Conservation (phyloP, 2,329 filamentous ascomycete genomes). For the Seiridium cupressi region DNA sequence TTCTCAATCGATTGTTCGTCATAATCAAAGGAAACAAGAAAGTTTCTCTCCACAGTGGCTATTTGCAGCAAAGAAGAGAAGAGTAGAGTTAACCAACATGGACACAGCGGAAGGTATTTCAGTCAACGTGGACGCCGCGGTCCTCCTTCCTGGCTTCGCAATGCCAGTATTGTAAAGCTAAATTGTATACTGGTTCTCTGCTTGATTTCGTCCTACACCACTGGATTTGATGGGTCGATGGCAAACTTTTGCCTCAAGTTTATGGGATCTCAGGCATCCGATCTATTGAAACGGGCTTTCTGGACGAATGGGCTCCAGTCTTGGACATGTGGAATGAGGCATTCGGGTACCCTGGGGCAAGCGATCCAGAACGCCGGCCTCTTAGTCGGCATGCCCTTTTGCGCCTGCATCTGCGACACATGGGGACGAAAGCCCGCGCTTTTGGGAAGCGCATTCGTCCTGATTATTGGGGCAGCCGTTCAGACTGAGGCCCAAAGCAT, state of each 20-base stretch:
- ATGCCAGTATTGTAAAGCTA: constrained; percentile 19
- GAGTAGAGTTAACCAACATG: background rate
- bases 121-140: constrained; percentile 14
- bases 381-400: constrained; percentile 33
- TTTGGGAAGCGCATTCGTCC: constrained; percentile 27
- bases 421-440: constrained; percentile 34
- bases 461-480: constrained; percentile 24
- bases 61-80: too few relatives aligned
- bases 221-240: constrained; percentile 31
- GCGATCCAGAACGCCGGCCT: constrained; percentile 36
- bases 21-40: too few relatives aligned
- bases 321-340: constrained; percentile 38
- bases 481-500: constrained; percentile 18
- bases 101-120: constrained; percentile 5
- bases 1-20: too few relatives aligned
- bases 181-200: constrained; percentile 19
- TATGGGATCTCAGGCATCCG: background rate
- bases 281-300: background rate
- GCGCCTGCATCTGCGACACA: constrained; percentile 34
- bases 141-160: constrained; percentile 12
- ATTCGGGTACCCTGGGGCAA: constrained; percentile 34
- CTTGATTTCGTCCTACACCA: constrained; percentile 22
- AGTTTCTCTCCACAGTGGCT: background rate
- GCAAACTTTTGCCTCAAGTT: constrained; percentile 20
- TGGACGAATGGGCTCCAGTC: constrained; percentile 43